Evolutionary conservation across 352 stramenopile genomes (phyloP).

Genomic region (Globisporangium rhizosaccharum): DNA sequence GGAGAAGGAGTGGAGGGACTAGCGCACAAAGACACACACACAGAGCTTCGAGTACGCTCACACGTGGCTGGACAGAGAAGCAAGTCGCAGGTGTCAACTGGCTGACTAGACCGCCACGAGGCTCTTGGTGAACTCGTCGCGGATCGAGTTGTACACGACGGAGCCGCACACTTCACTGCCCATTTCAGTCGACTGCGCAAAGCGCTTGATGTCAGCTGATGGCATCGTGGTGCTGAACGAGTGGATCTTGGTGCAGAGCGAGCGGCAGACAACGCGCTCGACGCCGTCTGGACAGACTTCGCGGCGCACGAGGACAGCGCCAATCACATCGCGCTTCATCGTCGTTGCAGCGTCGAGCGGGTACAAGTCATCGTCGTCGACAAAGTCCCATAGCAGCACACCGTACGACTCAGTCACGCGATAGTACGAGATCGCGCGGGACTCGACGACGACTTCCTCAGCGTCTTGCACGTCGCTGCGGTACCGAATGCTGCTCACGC

Average conservation of each 20-base stretch:
- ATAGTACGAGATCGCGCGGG: conserved; percentile 22
- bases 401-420: conserved; percentile 22
- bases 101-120: neutral
- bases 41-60: no score
- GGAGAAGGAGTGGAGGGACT: no score
- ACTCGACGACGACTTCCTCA: conserved; percentile 27
- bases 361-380: conserved; percentile 31
- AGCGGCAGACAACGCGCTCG: conserved; percentile 47
- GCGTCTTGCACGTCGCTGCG: conserved; percentile 13
- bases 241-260: conserved; percentile 55
- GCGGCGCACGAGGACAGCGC: conserved; percentile 28
- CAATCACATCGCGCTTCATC: conserved; percentile 25
- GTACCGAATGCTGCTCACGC: conserved; percentile 29
- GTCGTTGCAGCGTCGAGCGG: conserved; percentile 17
- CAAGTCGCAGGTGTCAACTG: neutral
- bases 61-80: neutral
- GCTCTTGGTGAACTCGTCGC: conserved; percentile 13
- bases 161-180: conserved; percentile 32
- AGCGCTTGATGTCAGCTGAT: conserved; percentile 17
- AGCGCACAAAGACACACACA: no score
- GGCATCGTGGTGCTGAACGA: conserved; percentile 16
- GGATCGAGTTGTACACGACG: conserved; percentile 40
- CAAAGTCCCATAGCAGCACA: conserved; percentile 29
- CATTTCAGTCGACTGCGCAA: conserved; percentile 19
- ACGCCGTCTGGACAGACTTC: conserved; percentile 42